A percentile compares a stretch with the other conserved stretches of the same genome.
Conservation (phyloP, 1,284 basidiomycete species). For the Ceratobasidium theobromae region DNA sequence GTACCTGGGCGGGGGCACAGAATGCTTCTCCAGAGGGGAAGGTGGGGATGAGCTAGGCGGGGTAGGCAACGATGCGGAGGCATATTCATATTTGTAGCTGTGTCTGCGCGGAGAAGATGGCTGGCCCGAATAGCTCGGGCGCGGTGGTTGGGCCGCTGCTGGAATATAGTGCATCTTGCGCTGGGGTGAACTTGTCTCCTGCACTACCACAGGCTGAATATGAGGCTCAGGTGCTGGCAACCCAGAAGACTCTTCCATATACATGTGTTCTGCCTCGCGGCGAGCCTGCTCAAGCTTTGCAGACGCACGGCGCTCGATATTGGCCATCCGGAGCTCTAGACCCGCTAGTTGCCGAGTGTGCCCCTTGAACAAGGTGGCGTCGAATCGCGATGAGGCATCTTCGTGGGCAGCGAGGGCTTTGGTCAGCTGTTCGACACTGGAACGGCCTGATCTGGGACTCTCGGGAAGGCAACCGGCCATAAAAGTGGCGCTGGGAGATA, state of each 20-base stretch:
- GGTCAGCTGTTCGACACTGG: slow-evolving; percentile 17
- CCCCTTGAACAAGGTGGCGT: background rate
- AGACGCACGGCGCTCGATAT: background rate
- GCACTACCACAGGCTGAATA: background rate
- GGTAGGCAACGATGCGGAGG: background rate
- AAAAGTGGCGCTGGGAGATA: slow-evolving; percentile 6
- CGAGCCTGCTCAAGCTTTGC: background rate
- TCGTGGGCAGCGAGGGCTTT: background rate
- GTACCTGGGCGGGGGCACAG: no score
- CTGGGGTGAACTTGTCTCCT: slow-evolving; percentile 1
- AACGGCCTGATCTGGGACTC: slow-evolving; percentile 18
- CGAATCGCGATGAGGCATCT: background rate
- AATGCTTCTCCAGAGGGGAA: no score
- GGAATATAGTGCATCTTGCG: slow-evolving; percentile 17
- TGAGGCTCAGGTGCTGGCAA: background rate
- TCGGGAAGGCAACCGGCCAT: slow-evolving; percentile 7
- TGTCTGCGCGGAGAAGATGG: background rate
- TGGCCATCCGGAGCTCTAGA: background rate
- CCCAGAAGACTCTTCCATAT: background rate
- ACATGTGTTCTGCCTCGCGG: background rate
- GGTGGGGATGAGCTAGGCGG: background rate
- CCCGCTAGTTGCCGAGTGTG: background rate
- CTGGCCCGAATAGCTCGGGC: background rate
- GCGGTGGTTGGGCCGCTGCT: background rate
- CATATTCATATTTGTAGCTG: background rate